Conservation (phyloP, 2,329 filamentous ascomycete species). For the Domatiomyces globalis region DNA sequence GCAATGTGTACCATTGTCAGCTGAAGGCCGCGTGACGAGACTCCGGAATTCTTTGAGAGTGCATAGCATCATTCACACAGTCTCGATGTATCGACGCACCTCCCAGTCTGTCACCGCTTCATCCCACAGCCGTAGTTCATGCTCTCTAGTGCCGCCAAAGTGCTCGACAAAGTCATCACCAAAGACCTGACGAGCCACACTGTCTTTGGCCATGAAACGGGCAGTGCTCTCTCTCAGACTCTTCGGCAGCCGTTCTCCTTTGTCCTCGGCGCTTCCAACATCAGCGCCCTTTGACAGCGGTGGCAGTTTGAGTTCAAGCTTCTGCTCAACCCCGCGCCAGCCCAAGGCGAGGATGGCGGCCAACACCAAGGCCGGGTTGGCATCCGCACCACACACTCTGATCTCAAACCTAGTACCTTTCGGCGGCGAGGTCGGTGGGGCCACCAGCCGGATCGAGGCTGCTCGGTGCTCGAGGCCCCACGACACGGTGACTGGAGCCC, state of each 20-base stretch:
- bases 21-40: no score
- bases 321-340: conserved; percentile 85
- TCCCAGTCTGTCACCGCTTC: conserved; percentile 96
- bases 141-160: conserved; percentile 79
- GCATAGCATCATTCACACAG: conserved; percentile 6
- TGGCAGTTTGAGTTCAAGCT: conserved; percentile 65
- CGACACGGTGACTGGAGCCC: conserved; percentile 93
- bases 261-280: conserved; percentile 56
- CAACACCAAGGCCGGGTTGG: conserved; percentile 77
- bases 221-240: conserved; percentile 70
- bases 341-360: conserved; percentile 76
- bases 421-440: conserved; percentile 69
- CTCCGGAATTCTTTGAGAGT: no score
- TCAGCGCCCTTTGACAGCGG: conserved; percentile 76
- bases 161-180: conserved; percentile 94
- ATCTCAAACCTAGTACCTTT: conserved; percentile 87
- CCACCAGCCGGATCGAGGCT: conserved; percentile 77
- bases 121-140: conserved; percentile 83
- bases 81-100: conserved; percentile 29
- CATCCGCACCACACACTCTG: conserved; percentile 83
- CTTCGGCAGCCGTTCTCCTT: conserved; percentile 67
- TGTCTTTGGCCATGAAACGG: conserved; percentile 61
- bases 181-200: conserved; percentile 84
- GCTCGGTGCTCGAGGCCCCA: conserved; percentile 95
- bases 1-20: no score